Conservation (phyloP, 371 early-diverging fungal species). For the Zychaea mexicana region DNA sequence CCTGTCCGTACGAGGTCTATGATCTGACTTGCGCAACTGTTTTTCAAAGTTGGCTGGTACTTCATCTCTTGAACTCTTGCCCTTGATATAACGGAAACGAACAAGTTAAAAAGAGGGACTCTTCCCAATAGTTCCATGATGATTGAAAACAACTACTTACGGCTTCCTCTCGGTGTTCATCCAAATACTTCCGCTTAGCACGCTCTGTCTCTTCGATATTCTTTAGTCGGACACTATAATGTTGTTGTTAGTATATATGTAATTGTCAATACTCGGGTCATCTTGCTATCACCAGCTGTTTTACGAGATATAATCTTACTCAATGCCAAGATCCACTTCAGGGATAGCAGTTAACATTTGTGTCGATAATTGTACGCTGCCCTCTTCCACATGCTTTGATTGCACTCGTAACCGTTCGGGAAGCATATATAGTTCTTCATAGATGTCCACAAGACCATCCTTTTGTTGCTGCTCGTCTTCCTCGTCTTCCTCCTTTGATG, state of each 20-base stretch:
- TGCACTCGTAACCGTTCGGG: slow-evolving; percentile 73
- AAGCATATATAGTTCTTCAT: slow-evolving; percentile 70
- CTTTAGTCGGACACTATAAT: slow-evolving; percentile 63
- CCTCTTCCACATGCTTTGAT: slow-evolving; percentile 71
- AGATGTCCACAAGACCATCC: slow-evolving; percentile 35
- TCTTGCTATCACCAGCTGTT: background rate
- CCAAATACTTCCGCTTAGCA: slow-evolving; percentile 69
- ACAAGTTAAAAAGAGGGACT: background rate
- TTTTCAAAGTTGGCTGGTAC: slow-evolving; percentile 40
- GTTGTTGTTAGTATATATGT: background rate
- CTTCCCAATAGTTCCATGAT: no score
- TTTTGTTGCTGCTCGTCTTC: slow-evolving; percentile 30
- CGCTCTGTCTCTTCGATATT: slow-evolving; percentile 88
- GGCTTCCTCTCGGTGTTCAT: slow-evolving; percentile 20
- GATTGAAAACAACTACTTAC: no score
- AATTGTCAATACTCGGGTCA: background rate
- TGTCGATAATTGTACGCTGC: slow-evolving; percentile 85
- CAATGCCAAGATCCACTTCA: slow-evolving; percentile 90
- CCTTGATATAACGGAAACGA: background rate
- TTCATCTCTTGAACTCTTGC: background rate
- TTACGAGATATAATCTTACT: slow-evolving; percentile 40
- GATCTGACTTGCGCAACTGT: slow-evolving; percentile 33
- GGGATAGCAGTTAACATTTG: slow-evolving; percentile 94
- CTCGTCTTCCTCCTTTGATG: slow-evolving; percentile 20
- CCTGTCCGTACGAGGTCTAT: slow-evolving; percentile 34